Conservation (phyloP, 768 basidiomycete genomes). For the Boletellus sp. region DNA sequence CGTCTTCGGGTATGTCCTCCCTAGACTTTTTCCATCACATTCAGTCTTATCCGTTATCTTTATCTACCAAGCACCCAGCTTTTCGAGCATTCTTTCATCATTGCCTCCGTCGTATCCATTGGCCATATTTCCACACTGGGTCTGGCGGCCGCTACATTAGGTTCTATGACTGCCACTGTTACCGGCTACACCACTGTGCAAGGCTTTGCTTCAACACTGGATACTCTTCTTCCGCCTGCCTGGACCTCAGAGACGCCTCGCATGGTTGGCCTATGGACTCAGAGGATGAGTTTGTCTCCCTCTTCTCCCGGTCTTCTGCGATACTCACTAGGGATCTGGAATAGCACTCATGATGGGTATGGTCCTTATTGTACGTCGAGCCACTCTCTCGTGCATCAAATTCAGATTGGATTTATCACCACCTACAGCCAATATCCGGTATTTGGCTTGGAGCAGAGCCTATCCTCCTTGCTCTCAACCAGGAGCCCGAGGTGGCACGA, state of each 20-base stretch:
- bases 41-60: background rate
- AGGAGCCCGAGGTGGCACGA: conserved; percentile 80
- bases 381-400: background rate
- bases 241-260: conserved; percentile 88
- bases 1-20: conserved; percentile 59
- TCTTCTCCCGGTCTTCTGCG: background rate
- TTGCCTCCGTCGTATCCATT: conserved; percentile 80
- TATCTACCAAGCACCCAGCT: conserved; percentile 56
- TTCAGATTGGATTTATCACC: background rate
- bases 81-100: conserved; percentile 81
- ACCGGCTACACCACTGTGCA: conserved; percentile 62
- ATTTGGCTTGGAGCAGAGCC: conserved; percentile 84
- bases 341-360: conserved; percentile 60
- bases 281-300: conserved; percentile 68
- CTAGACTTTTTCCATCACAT: background rate
- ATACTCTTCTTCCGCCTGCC: conserved; percentile 90
- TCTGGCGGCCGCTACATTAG: conserved; percentile 77
- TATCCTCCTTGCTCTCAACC: conserved; percentile 69
- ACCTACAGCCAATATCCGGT: conserved; percentile 46
- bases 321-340: conserved; percentile 6
- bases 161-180: conserved; percentile 69
- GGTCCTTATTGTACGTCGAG: conserved; percentile 52
- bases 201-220: conserved; percentile 80
- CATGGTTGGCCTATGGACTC: conserved; percentile 86
- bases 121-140: conserved; percentile 90